Evolutionary conservation across 208 protist species (phyloP).

Genomic region (Trypanosoma vivax): DNA sequence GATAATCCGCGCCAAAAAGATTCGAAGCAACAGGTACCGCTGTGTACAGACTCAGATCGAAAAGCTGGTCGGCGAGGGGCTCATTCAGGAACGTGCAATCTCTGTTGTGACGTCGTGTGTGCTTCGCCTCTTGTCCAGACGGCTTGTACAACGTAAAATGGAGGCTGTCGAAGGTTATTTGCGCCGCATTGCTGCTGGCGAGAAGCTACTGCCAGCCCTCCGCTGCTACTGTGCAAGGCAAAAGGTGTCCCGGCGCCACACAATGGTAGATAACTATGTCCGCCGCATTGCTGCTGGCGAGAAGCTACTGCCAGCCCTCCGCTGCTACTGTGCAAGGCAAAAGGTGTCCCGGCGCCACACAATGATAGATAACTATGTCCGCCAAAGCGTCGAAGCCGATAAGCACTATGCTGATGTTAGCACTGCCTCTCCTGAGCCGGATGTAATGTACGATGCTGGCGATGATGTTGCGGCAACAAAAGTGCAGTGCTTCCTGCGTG

Average conservation of each 20-base stretch:
- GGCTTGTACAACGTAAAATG: not conserved
- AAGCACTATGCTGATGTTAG: not conserved
- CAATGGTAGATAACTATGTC: not conserved
- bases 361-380: not conserved
- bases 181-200: not conserved
- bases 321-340: conserved; percentile 6
- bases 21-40: not conserved
- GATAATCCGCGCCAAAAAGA: conserved; percentile 7
- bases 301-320: conserved; percentile 4
- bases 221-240: not conserved
- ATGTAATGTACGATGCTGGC: not conserved
- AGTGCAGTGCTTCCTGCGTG: not conserved
- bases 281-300: not conserved
- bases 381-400: not conserved
- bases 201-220: not conserved
- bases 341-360: not conserved
- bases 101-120: too few relatives aligned
- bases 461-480: not conserved
- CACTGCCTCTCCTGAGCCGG: too few relatives aligned
- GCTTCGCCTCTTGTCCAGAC: not conserved
- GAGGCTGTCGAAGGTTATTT: not conserved
- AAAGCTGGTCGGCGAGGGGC: not conserved
- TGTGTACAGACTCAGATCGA: not conserved
- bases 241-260: not conserved
- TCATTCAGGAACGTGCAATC: not conserved